Percentiles rank a stretch among this genome's conserved stretches.
Conservation (phyloP, 352 stramenopile species). For the Phytophthora tentaculata region DNA sequence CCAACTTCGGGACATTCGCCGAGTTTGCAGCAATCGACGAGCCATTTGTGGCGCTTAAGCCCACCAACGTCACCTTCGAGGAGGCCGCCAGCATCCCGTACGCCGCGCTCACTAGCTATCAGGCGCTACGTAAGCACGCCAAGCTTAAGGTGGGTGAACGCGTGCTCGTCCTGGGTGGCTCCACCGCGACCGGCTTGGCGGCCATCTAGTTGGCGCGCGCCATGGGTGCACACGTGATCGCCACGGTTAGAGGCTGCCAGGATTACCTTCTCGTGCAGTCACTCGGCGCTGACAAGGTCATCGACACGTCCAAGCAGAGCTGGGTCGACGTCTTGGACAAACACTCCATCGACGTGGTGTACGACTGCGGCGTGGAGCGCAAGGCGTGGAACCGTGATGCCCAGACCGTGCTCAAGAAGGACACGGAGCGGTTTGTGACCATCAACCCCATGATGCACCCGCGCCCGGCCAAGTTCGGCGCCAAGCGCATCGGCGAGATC, state of each 20-base stretch:
- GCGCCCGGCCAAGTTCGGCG: constrained; percentile 46
- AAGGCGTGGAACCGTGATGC: constrained; percentile 38
- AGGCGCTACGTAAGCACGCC: constrained; percentile 48
- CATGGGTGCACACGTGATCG: constrained; percentile 52
- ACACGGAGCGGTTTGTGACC: constrained; percentile 34
- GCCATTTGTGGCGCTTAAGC: constrained; percentile 55
- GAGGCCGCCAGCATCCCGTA: constrained; percentile 61
- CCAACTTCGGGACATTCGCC: constrained; percentile 53
- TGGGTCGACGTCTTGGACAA: constrained; percentile 40
- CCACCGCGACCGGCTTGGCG: constrained; percentile 62
- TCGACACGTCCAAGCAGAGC: constrained; percentile 62
- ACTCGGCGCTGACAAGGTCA: constrained; percentile 52
- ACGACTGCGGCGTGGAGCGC: constrained; percentile 43
- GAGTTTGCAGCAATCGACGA: constrained; percentile 54
- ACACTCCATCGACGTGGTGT: constrained; percentile 47
- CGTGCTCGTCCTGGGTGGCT: constrained; percentile 69
- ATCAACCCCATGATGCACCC: constrained; percentile 42
- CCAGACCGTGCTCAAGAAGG: constrained; percentile 38
- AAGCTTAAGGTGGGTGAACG: constrained; percentile 32
- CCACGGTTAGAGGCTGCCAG: constrained; percentile 65
- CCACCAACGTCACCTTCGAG: constrained; percentile 53
- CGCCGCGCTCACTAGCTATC: constrained; percentile 63
- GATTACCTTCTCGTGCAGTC: constrained; percentile 61
- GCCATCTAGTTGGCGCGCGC: constrained; percentile 67
- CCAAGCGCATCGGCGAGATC: constrained; percentile 38